A percentile compares a stretch with the other conserved stretches of the same genome.
Conservation (phyloP, 768 basidiomycete species). For the Gloeostereum incarnatum region DNA sequence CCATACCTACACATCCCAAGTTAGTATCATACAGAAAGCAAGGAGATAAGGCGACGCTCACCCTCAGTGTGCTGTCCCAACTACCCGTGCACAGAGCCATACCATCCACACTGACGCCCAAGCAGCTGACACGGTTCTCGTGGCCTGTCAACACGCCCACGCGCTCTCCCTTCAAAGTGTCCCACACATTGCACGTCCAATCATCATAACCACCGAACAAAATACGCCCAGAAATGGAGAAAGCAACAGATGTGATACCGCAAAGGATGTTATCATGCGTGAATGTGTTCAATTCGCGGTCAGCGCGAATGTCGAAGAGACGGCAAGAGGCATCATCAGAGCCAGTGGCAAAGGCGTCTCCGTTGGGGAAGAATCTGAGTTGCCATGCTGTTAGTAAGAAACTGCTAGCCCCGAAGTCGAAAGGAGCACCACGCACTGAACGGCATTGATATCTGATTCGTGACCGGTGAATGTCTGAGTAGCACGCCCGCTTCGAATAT, state of each 20-base stretch:
- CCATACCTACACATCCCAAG: constrained; percentile 56
- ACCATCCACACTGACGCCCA: constrained; percentile 92
- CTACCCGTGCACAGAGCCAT: constrained; percentile 98
- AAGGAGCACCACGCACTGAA: constrained; percentile 58
- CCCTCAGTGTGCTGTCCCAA: constrained; percentile 97
- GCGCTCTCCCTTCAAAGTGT: constrained; percentile 96
- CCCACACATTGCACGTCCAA: constrained; percentile 99
- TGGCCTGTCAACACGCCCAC: constrained; percentile 97
- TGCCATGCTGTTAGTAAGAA: constrained; percentile 9
- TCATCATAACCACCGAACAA: constrained; percentile 99
- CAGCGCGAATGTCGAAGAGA: constrained; percentile 94
- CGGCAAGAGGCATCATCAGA: constrained; percentile 99
- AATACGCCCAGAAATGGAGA: constrained; percentile 95
- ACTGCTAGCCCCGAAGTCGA: constrained; percentile 4
- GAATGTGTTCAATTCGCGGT: constrained; percentile 94
- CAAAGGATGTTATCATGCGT: constrained; percentile 99
- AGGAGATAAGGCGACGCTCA: constrained; percentile 23
- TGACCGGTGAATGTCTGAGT: constrained; percentile 99
- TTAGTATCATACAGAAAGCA: constrained; percentile 6
- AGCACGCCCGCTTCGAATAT: constrained; percentile 94
- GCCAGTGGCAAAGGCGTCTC: constrained; percentile 97
- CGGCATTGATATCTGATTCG: constrained; percentile 98
- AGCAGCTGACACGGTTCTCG: constrained; percentile 95
- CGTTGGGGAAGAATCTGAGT: constrained; percentile 95
- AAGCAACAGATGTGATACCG: constrained; percentile 97